Base-by-base conservation (phyloP, 371 early-diverging fungal genomes). In the Rhizopus delemar region DNA sequence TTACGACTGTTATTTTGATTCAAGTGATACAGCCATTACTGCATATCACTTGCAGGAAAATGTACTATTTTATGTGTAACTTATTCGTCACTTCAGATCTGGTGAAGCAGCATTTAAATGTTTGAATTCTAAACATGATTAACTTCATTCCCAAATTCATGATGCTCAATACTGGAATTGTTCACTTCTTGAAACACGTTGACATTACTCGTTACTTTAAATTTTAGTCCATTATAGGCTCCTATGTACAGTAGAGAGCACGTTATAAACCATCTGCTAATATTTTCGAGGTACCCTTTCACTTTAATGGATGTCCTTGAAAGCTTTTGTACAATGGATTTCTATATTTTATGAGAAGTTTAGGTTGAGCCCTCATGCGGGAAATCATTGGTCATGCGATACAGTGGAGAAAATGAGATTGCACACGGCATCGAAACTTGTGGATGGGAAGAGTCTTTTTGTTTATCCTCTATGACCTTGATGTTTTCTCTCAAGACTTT, bases 71-170 rank as follows among this genome's bases (percentile, higher is more conserved):
- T 38, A 1, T 22, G 4, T 33, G 51, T 22, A 22, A 22, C 22
- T 22, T 22, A 22, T 22, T 22, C 22, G 22, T 22, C 22, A 22
- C 22, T 97, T 95, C 83, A 88, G 93, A 56, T 62, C 75, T 59
- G 91, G 86, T 32, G 77, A 82, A 55, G 73, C 78, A 41, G 80
- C 90, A 43, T 85, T 92, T 6, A 70, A 71, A 6, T 57, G 68
- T 31, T 82, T 92, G 51, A 97, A 96, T 33, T 80, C 85, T 46
- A 94, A 95, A 78, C 91, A 95, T 55, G 97, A 99, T 80, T 51
- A 99, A 99, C 74, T 77, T 98, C 70, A 96, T 99, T 56, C 99
- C 99, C 63, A 99, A 99, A 84, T 97, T 99, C 75, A 92, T 99
- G 85, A 96, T 99, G 94, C 97, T 96, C 43, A 95, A 93, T 66